A percentile compares a stretch with the other conserved stretches of the same genome.
phyloP scores from a whole-genome alignment of 1,139 yeast species.

The Blastobotrys petasosporus region DNA sequence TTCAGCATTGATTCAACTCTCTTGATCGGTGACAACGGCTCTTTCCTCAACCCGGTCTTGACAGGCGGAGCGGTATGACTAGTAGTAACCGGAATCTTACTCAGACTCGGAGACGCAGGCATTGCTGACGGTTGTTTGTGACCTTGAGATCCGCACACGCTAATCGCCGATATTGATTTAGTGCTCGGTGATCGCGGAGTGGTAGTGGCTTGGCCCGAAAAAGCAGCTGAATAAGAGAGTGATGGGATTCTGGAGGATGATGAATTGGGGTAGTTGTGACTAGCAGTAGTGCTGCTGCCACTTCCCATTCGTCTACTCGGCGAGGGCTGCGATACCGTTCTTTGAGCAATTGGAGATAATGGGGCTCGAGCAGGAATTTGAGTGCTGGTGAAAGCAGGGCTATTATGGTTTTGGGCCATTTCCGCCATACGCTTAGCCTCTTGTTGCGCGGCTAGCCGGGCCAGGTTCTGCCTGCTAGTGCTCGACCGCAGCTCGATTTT shows the following conservation, averaged over 20 bases:
- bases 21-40: slow-evolving; percentile 8
- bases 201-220: neutral
- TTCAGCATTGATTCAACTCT: slow-evolving; percentile 16
- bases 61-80: neutral
- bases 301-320: no score
- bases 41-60: slow-evolving; percentile 1
- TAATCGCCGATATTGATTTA: neutral
- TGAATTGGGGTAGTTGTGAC: neutral
- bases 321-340: neutral
- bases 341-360: neutral
- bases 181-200: neutral
- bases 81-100: slow-evolving; percentile 1
- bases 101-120: neutral
- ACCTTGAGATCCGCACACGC: neutral
- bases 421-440: neutral
- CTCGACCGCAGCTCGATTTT: slow-evolving; percentile 14
- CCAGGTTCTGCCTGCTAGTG: slow-evolving; percentile 7
- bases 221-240: neutral
- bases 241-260: neutral
- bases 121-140: neutral
- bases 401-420: neutral
- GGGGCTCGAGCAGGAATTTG: neutral
- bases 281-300: neutral
- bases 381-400: neutral
- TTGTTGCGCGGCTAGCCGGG: slow-evolving; percentile 3